Evolutionary conservation across 2,329 filamentous ascomycete genomes (phyloP), one percentile per base, ranked within the genome.

Genomic region (Aureobasidium sp.): DNA sequence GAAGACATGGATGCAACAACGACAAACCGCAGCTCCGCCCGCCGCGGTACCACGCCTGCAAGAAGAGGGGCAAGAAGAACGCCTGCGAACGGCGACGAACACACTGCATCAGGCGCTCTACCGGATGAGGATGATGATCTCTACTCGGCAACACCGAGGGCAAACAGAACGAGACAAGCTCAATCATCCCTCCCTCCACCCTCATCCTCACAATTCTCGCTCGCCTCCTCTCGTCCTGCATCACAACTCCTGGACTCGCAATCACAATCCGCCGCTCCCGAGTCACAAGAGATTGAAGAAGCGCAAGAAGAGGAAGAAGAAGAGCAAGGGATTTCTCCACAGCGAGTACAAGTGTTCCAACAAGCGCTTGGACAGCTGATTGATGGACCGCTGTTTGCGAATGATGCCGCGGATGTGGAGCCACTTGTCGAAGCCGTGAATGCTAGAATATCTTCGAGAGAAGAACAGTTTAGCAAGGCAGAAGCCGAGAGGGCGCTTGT

Each of bases 361-460:
- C 88, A 88, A 15, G 88, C 92, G 2, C 85, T 99, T 4, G 96
- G 96, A 29, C 92, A 93, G 72, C 84, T 99, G 63, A 91, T 97
- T 74, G 91, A 91, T 72, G 91, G 92, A 0, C 85, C 88, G 16
- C 79, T 99, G n/a, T 99, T 99, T 76, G 89, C 91, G 38, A 93
- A 97, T 68, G 96, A 98, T 73, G 89, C 91, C 23, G 94, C 94
- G 18, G 87, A 91, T 67, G 86, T 98, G 2, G 88, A 90, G 68
- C 88, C 88, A 31, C 85, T 99, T 38, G 85, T 98, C 23, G 86
- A 85, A 4, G 93, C 93, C 11, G 92, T 99, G 59, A 99, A 99
- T 77, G 82, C 82, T 5, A 88, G 89, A 71, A 72, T 97, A 54
- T 85, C 87, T 18, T 86, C 85, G 6, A 86, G 87, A 10, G 79